Evolutionary conservation across 345 rosid genomes (phyloP).

Genomic region (Corchorus capsularis): DNA sequence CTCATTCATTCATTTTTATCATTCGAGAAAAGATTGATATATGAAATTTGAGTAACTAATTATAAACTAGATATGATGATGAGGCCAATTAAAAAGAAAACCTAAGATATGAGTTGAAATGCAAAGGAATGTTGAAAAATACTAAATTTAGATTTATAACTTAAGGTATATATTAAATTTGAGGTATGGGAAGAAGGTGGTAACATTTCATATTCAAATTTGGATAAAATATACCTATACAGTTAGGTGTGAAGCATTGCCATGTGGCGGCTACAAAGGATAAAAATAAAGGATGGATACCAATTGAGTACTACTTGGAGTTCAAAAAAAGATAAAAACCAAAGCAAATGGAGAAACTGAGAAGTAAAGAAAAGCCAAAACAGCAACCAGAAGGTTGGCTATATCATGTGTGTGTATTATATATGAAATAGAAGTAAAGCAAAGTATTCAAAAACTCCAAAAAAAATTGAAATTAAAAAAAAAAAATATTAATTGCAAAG

Average conservation of each 20-base stretch:
- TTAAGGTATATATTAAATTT: background rate
- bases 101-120: background rate
- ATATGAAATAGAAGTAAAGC: background rate
- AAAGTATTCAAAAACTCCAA: background rate
- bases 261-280: conserved; percentile 33
- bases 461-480: conserved; percentile 3
- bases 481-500: conserved; percentile 49
- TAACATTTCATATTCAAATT: conserved; percentile 33
- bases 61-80: background rate
- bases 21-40: background rate
- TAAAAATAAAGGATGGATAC: background rate
- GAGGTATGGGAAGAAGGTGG: conserved; percentile 17
- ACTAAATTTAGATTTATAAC: background rate
- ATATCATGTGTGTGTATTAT: background rate
- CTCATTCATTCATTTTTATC: background rate
- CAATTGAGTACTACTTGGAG: conserved; percentile 53
- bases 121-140: background rate
- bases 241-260: conserved; percentile 25
- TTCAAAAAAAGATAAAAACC: conserved; percentile 36
- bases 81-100: too few relatives aligned
- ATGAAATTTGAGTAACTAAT: background rate
- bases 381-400: conserved; percentile 8
- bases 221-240: conserved; percentile 19
- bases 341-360: conserved; percentile 37
- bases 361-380: conserved; percentile 50